These are phyloP conservation scores for Umbilicaria muhlenbergii DNA, from an alignment of 495 filamentous ascomycete species.

Conservation along the genomic window DNA sequence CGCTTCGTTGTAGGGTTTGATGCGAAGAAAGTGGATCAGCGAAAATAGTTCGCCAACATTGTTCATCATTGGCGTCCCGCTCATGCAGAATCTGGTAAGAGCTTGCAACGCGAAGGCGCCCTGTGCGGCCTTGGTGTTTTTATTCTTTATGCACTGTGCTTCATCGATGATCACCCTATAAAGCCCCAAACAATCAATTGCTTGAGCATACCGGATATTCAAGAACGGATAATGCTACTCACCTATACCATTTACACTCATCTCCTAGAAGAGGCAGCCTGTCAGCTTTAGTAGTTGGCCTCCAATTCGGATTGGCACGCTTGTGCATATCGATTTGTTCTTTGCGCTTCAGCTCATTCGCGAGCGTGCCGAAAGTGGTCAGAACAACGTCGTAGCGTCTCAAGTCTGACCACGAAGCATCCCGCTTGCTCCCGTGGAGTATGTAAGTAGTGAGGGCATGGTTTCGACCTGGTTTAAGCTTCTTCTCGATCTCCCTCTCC, in stretches of 20 bases:
- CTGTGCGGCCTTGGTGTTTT: constrained; percentile 44
- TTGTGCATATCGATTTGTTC: constrained; percentile 25
- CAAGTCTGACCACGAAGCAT: constrained; percentile 42
- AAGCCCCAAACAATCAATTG: background rate
- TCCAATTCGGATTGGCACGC: constrained; percentile 15
- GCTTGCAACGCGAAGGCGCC: constrained; percentile 47
- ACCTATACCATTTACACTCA: constrained; percentile 47
- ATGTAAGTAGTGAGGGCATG: constrained; percentile 50
- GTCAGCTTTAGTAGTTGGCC: constrained; percentile 12
- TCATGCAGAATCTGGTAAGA: constrained; percentile 67
- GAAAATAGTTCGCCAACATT: constrained; percentile 68
- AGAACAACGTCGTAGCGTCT: constrained; percentile 67
- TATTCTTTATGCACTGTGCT: constrained; percentile 90
- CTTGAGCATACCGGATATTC: background rate
- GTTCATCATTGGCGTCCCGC: constrained; percentile 94
- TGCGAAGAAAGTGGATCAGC: constrained; percentile 65
- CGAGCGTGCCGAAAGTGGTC: constrained; percentile 76
- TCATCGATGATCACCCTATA: constrained; percentile 74
- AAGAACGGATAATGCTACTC: background rate
- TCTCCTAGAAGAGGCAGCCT: constrained; percentile 46
- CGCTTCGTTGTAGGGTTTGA: constrained; percentile 60
- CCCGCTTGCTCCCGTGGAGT: constrained; percentile 44
- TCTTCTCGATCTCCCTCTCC: constrained; percentile 66
- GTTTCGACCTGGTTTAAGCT: constrained; percentile 37
- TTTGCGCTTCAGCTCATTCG: constrained; percentile 46